These are phyloP conservation scores for Eremothecium cymbalariae DNA, from an alignment of 1,139 yeast genomes.

Conservation along the genomic window DNA sequence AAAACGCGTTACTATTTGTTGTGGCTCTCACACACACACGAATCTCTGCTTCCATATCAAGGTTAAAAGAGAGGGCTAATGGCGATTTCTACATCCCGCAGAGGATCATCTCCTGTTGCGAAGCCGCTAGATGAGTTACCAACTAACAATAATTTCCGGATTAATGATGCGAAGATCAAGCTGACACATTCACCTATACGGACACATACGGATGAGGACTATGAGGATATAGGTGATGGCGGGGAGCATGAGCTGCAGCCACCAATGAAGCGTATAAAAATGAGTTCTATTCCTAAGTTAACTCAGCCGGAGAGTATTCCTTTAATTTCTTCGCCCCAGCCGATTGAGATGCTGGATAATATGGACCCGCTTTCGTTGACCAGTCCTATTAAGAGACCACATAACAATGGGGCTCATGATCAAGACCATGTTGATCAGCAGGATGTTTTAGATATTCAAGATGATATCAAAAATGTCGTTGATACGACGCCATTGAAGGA, in stretches of 20 bases:
- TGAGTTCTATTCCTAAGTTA: conserved; percentile 4
- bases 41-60: too few relatives aligned
- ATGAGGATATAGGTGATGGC: not conserved
- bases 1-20: conserved; percentile 1
- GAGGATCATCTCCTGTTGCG: not conserved
- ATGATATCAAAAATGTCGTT: conserved; percentile 38
- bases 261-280: conserved; percentile 2
- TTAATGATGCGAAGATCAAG: conserved; percentile 15
- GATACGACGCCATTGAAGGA: conserved; percentile 27
- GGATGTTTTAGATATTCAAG: conserved; percentile 47
- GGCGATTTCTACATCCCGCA: conserved; percentile 3
- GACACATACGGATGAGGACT: not conserved
- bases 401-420: not conserved
- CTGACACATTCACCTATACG: conserved; percentile 3
- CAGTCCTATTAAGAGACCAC: conserved; percentile 23
- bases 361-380: conserved; percentile 5
- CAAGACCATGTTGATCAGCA: conserved; percentile 18
- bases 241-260: conserved; percentile 3
- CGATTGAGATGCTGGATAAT: conserved; percentile 9
- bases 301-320: conserved; percentile 1
- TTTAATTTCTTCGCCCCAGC: conserved; percentile 8
- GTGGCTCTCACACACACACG: too few relatives aligned
- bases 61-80: not conserved
- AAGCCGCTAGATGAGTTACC: not conserved
- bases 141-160: conserved; percentile 1